These are phyloP conservation scores for Sphaerostilbella broomeana DNA, from an alignment of 2,329 filamentous ascomycete species.

Conservation along the genomic window DNA sequence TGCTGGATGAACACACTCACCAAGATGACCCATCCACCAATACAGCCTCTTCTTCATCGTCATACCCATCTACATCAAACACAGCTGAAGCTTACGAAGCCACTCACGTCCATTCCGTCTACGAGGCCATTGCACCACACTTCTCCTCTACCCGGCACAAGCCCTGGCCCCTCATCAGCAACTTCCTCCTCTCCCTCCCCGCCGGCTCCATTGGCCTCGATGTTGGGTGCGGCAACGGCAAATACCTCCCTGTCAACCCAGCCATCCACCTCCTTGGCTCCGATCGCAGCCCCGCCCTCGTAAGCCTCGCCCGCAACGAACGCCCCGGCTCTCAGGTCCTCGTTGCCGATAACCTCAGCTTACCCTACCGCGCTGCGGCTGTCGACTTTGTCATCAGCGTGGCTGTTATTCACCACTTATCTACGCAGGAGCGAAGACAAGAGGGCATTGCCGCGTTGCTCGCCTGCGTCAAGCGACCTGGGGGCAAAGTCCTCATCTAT, in stretches of 20 bases:
- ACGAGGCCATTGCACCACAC: slow-evolving; percentile 78
- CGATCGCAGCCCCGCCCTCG: slow-evolving; percentile 64
- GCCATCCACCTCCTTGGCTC: slow-evolving; percentile 75
- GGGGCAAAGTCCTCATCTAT: slow-evolving; percentile 72
- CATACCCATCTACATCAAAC: not conserved
- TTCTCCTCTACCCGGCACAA: slow-evolving; percentile 74
- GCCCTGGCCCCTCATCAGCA: slow-evolving; percentile 88
- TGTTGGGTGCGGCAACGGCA: slow-evolving; percentile 93
- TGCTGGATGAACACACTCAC: too few relatives aligned
- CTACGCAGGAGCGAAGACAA: slow-evolving; percentile 64
- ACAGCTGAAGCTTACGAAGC: slow-evolving; percentile 64
- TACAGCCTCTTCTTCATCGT: not conserved
- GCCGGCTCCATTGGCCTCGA: slow-evolving; percentile 78
- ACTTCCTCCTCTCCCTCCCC: slow-evolving; percentile 61
- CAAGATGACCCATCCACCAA: too few relatives aligned
- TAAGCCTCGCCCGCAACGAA: slow-evolving; percentile 39
- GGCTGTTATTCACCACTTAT: slow-evolving; percentile 90
- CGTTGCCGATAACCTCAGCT: slow-evolving; percentile 74
- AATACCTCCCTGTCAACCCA: slow-evolving; percentile 78
- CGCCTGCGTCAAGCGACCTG: slow-evolving; percentile 52
- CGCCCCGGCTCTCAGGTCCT: slow-evolving; percentile 58
- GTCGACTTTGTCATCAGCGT: slow-evolving; percentile 88
- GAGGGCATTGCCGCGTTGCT: slow-evolving; percentile 68
- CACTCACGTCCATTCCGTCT: slow-evolving; percentile 83
- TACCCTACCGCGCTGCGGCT: slow-evolving; percentile 61